phyloP scores from a whole-genome alignment of 2,329 filamentous ascomycete species.

The Xylariaceae sp. region DNA sequence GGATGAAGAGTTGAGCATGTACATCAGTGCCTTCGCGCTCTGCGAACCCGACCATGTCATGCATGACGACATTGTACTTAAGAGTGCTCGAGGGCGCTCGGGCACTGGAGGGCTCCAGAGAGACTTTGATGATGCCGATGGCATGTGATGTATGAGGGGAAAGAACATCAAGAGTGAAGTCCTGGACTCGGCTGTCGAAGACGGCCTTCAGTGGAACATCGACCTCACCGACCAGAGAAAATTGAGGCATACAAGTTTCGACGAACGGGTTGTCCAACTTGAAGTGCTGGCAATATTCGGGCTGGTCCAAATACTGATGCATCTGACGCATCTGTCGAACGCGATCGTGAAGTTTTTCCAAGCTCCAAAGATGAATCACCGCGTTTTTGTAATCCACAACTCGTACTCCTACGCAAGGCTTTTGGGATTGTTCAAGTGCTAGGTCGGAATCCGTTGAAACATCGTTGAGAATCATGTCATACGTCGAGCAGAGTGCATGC shows the following conservation, averaged over 20 bases:
- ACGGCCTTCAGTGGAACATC: conserved; percentile 90
- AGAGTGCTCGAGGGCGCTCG: conserved; percentile 86
- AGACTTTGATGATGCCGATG: conserved; percentile 84
- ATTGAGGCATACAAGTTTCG: conserved; percentile 86
- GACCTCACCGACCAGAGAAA: conserved; percentile 86
- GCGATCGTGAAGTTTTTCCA: conserved; percentile 85
- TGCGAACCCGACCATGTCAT: conserved; percentile 89
- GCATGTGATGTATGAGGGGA: conserved; percentile 90
- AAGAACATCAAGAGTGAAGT: conserved; percentile 84
- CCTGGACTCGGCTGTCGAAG: conserved; percentile 90
- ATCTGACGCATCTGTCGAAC: conserved; percentile 93
- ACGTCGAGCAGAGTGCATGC: conserved; percentile 85
- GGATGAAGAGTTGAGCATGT: conserved; percentile 94
- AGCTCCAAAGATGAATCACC: conserved; percentile 88
- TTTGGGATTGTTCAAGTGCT: conserved; percentile 73
- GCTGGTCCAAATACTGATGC: conserved; percentile 92
- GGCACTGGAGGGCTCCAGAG: conserved; percentile 88
- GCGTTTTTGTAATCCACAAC: conserved; percentile 86
- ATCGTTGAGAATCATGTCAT: conserved; percentile 92
- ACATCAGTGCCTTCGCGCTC: conserved; percentile 94
- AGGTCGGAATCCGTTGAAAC: conserved; percentile 81
- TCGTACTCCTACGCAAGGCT: conserved; percentile 86
- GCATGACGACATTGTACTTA: conserved; percentile 99
- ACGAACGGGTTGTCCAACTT: conserved; percentile 90
- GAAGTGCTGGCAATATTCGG: conserved; percentile 91